Percentiles rank a stretch among this genome's conserved stretches.
phyloP scores from a whole-genome alignment of 2,329 filamentous ascomycete species.

The Fusarium keratoplasticum region DNA sequence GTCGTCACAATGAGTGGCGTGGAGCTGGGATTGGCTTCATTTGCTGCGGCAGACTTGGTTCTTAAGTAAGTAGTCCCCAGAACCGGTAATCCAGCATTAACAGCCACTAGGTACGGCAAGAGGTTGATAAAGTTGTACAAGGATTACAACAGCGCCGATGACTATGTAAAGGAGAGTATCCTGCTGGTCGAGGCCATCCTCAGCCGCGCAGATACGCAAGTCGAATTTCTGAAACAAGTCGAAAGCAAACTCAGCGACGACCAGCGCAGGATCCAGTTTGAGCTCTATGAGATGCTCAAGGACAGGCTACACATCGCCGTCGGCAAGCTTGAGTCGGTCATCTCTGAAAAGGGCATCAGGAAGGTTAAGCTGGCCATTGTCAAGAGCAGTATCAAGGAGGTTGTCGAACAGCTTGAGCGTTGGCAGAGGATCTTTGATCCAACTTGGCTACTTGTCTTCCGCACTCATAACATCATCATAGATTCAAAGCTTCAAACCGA shows the following conservation, averaged over 20 bases:
- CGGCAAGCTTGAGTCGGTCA: neutral
- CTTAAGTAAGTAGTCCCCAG: neutral
- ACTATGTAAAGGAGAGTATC: constrained; percentile 2
- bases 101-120: neutral
- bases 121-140: neutral
- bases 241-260: neutral
- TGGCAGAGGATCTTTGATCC: constrained; percentile 39
- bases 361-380: constrained; percentile 24
- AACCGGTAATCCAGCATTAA: neutral
- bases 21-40: neutral
- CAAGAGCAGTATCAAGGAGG: constrained; percentile 29
- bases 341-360: constrained; percentile 1
- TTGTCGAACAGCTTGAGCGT: constrained; percentile 35
- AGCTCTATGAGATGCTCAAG: constrained; percentile 16
- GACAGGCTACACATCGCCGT: neutral
- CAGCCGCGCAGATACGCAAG: constrained; percentile 6
- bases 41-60: neutral
- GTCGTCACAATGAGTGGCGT: neutral
- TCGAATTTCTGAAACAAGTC: constrained; percentile 11
- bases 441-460: constrained; percentile 40
- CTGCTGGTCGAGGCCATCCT: constrained; percentile 4
- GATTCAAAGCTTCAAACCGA: constrained; percentile 22
- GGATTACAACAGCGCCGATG: constrained; percentile 4
- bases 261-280: constrained; percentile 11
- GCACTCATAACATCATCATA: constrained; percentile 27